These are phyloP conservation scores for Fusarium fujikuroi DNA, from an alignment of 2,329 filamentous ascomycete genomes.

Conservation along the genomic window DNA sequence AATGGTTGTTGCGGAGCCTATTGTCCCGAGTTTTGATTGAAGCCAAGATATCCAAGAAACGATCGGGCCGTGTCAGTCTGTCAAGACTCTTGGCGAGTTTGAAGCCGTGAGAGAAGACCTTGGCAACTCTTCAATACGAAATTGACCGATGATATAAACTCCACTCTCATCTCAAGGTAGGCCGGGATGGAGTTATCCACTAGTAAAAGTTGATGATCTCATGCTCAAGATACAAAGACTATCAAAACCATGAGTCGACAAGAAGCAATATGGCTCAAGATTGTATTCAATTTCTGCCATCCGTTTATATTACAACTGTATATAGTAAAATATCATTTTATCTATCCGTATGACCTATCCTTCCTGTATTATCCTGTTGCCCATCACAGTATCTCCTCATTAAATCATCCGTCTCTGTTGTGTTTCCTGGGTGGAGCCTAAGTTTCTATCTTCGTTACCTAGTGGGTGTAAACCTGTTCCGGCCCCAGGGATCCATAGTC, in stretches of 20 bases:
- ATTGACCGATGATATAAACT: not conserved
- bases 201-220: not conserved
- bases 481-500: conserved; percentile 23
- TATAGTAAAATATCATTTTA: not conserved
- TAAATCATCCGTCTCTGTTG: not conserved
- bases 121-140: not conserved
- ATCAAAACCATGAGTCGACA: not conserved
- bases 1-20: not conserved
- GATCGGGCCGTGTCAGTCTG: not conserved
- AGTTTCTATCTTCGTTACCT: not conserved
- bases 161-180: not conserved
- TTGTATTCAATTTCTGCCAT: not conserved
- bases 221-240: not conserved
- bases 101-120: not conserved
- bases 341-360: not conserved
- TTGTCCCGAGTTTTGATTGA: not conserved
- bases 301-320: not conserved
- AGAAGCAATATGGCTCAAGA: not conserved
- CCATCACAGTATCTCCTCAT: not conserved
- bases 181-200: not conserved
- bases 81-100: not conserved
- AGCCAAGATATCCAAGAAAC: not conserved
- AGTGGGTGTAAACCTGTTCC: conserved; percentile 35
- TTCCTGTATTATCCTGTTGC: not conserved
- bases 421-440: not conserved